Conservation (phyloP, 148 eudicot genomes). For the Pouteria glomerata region DNA sequence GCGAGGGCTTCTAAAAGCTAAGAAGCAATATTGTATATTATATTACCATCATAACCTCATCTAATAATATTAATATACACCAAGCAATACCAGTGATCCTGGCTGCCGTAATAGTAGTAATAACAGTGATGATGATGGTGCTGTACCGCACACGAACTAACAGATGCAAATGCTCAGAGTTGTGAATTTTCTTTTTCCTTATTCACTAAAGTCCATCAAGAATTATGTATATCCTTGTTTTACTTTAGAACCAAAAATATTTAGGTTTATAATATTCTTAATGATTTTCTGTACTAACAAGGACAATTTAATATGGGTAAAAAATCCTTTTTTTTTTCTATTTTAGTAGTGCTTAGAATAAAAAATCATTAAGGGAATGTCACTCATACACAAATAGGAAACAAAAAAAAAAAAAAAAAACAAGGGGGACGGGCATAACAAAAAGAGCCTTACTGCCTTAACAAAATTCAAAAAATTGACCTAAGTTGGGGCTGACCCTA, state of each 20-base stretch:
- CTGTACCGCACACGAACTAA: neutral
- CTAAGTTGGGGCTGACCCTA: too few species aligned
- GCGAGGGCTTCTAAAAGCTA: neutral
- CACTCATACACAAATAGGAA: too few species aligned
- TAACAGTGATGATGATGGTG: neutral
- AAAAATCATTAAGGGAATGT: too few species aligned
- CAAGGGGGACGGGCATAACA: too few species aligned
- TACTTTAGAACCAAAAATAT: neutral
- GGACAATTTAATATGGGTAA: neutral
- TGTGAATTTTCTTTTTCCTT: neutral
- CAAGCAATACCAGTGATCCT: neutral
- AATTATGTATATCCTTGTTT: neutral
- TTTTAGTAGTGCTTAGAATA: too few species aligned
- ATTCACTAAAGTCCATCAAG: neutral
- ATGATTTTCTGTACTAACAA: neutral
- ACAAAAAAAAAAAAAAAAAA: too few species aligned
- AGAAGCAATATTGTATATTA: neutral
- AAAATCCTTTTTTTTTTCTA: neutral
- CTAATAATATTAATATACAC: neutral
- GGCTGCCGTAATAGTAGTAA: neutral
- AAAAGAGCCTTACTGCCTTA: too few species aligned
- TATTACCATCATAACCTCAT: neutral
- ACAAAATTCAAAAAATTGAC: too few species aligned
- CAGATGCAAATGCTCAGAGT: too few species aligned
- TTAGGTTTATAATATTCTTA: neutral